Evolutionary conservation across 768 basidiomycete genomes (phyloP), one percentile per base, ranked within the genome.

Genomic region (Sporobolomyces phaffii): DNA sequence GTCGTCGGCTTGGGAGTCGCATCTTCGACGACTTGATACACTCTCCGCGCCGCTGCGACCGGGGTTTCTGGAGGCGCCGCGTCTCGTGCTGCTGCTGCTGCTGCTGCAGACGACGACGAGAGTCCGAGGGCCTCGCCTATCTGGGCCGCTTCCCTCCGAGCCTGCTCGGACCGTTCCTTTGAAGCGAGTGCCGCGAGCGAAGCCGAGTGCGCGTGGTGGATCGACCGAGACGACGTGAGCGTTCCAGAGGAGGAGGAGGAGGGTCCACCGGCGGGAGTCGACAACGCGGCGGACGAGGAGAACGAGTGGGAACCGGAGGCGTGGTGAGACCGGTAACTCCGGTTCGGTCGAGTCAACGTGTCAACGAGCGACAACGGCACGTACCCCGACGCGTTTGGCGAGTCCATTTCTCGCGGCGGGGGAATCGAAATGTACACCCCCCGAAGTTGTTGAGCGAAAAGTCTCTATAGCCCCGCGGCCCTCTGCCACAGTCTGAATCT

Each of bases 351-450:
- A 2, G 56, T 45, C 34, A 68, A 41, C 9, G 66, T 68, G 50
- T 68, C 66, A 0, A 43, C 17, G 0, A 68, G 56, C 22, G 61
- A 59, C 20, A 62, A 6, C 0, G 66, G 66, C 2, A 58, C 45
- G 54, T 68, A 68, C 29, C 31, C 10, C 20, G 66, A 62, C 20
- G 34, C 38, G 65, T 53, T 51, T 0, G 64, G 64, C n/a, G 64
- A 65, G 24, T 60, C 59, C 65, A 66, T 66, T 14, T 1, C 3
- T 26, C 13, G 45, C 18, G 28, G n/a, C 24, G 33, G 3, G 28
- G 26, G 49, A 14, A 24, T 29, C 31, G 52, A 17, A 45, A 31
- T 28, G 38, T 8, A 22, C 9, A 31, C n/a, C n/a, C n/a, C n/a
- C n/a, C n/a, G n/a, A n/a, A n/a, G n/a, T n/a, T n/a, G n/a, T n/a